These are phyloP conservation scores for Fusarium sp. DNA, from an alignment of 2,329 filamentous ascomycete genomes.

Conservation along the genomic window DNA sequence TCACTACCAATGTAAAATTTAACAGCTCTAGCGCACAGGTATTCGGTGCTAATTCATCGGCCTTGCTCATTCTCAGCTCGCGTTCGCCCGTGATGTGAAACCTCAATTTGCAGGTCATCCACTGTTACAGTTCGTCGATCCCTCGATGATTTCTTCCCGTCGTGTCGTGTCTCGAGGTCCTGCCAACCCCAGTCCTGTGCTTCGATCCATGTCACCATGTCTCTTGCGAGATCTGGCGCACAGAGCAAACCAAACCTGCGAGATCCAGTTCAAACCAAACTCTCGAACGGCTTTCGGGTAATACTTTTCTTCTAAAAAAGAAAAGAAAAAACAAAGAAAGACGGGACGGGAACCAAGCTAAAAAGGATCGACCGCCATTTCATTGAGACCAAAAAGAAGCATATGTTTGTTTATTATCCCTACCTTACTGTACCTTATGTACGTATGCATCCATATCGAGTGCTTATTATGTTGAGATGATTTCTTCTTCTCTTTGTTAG, in stretches of 20 bases:
- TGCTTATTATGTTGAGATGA: neutral
- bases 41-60: slow-evolving; percentile 3
- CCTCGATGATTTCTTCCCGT: slow-evolving; percentile 22
- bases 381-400: neutral
- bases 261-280: slow-evolving; percentile 38
- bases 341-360: slow-evolving; percentile 11
- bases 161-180: slow-evolving; percentile 25
- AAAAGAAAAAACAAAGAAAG: slow-evolving; percentile 3
- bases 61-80: slow-evolving; percentile 38
- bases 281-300: slow-evolving; percentile 9
- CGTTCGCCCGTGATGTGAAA: slow-evolving; percentile 42
- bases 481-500: slow-evolving; percentile 29
- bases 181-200: slow-evolving; percentile 36
- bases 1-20: slow-evolving; percentile 12
- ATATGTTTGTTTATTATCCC: neutral
- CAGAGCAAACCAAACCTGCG: slow-evolving; percentile 32
- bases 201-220: slow-evolving; percentile 39
- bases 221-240: slow-evolving; percentile 41
- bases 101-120: slow-evolving; percentile 26
- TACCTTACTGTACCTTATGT: no score
- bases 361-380: neutral
- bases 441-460: neutral
- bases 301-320: neutral
- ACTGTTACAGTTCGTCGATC: slow-evolving; percentile 22
- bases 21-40: slow-evolving; percentile 11